phyloP scores from a whole-genome alignment of 768 basidiomycete genomes.

The Auriscalpium orientale region DNA sequence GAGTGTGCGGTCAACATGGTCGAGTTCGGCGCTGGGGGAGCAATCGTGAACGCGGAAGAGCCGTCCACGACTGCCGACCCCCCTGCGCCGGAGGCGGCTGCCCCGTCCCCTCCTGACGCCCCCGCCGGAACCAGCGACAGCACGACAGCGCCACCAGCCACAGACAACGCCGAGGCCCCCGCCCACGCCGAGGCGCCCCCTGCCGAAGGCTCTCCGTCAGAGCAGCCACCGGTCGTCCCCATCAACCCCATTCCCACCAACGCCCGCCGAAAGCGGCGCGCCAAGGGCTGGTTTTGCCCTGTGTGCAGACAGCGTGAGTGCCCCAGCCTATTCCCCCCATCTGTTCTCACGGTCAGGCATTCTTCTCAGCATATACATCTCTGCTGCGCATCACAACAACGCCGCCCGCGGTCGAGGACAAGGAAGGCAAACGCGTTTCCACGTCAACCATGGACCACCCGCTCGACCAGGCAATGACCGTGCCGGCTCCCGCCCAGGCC shows the following conservation, averaged over 20 bases:
- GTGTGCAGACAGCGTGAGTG: constrained; percentile 89
- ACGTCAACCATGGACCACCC: constrained; percentile 14
- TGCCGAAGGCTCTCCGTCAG: constrained; percentile 10
- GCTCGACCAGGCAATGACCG: not conserved
- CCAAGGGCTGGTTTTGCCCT: constrained; percentile 97
- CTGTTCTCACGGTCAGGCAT: not conserved
- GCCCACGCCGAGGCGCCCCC: constrained; percentile 9
- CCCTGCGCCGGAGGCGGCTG: constrained; percentile 26
- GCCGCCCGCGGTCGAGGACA: constrained; percentile 15
- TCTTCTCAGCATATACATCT: constrained; percentile 35
- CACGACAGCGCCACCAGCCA: constrained; percentile 6
- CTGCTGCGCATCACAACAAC: constrained; percentile 34
- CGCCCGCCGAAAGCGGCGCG: constrained; percentile 77
- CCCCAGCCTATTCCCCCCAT: not conserved
- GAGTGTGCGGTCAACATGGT: constrained; percentile 97
- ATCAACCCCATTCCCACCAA: constrained; percentile 23
- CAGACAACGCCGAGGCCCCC: constrained; percentile 15
- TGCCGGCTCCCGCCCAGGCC: not conserved
- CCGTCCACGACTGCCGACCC: not conserved
- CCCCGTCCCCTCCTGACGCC: constrained; percentile 23
- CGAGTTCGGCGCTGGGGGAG: constrained; percentile 91
- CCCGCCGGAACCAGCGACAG: constrained; percentile 11
- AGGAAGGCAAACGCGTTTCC: constrained; percentile 14
- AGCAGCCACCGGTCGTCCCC: constrained; percentile 9
- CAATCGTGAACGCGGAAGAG: constrained; percentile 55